Percentiles rank a stretch among this genome's conserved stretches.
These are phyloP conservation scores for Sordariomycetes sp. DNA, from an alignment of 2,329 filamentous ascomycete species.

Conservation along the genomic window DNA sequence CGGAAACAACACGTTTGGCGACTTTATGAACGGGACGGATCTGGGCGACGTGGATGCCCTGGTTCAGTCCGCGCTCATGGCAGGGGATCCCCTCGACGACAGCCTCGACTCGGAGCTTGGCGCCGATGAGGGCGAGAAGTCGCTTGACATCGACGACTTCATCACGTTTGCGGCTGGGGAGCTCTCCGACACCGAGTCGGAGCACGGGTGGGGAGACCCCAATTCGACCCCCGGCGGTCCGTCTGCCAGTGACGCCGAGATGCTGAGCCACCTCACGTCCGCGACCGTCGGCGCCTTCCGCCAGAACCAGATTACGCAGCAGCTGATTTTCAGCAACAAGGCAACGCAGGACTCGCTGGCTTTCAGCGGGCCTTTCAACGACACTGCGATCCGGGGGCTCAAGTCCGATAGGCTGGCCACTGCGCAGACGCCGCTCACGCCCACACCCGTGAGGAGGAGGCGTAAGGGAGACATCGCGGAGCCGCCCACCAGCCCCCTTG, in stretches of 20 bases:
- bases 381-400: slow-evolving; percentile 48
- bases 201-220: slow-evolving; percentile 32
- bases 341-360: slow-evolving; percentile 49
- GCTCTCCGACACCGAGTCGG: slow-evolving; percentile 37
- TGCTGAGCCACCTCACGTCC: slow-evolving; percentile 46
- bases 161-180: slow-evolving; percentile 49
- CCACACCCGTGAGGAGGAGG: slow-evolving; percentile 51
- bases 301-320: slow-evolving; percentile 49
- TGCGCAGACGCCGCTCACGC: slow-evolving; percentile 53
- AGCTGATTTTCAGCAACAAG: slow-evolving; percentile 45
- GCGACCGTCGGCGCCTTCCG: slow-evolving; percentile 70
- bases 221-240: slow-evolving; percentile 38
- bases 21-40: slow-evolving; percentile 49
- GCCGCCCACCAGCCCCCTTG: slow-evolving; percentile 32
- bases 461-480: slow-evolving; percentile 24
- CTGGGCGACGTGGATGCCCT: slow-evolving; percentile 37
- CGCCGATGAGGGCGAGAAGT: slow-evolving; percentile 51
- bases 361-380: slow-evolving; percentile 45
- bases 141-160: slow-evolving; percentile 58
- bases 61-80: not conserved
- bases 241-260: slow-evolving; percentile 30
- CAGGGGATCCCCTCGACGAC: slow-evolving; percentile 41
- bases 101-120: slow-evolving; percentile 29
- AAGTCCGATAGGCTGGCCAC: slow-evolving; percentile 53
- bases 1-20: slow-evolving; percentile 38